Base-by-base conservation (phyloP, 495 filamentous ascomycete species). In the Penicillium fimorum region DNA sequence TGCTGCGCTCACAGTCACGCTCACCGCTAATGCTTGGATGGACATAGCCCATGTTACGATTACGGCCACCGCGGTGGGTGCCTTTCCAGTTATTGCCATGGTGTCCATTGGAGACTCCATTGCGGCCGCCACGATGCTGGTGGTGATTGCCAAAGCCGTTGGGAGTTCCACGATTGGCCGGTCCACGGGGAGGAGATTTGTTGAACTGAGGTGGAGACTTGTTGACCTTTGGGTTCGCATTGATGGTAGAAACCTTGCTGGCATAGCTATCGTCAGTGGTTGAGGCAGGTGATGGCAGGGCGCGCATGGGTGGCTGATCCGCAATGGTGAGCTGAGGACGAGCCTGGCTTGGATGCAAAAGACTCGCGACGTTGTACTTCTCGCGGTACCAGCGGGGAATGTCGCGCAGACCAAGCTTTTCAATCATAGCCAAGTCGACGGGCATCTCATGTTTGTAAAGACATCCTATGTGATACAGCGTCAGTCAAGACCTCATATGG, bases 371-470 rank as follows among this genome's bases (percentile, higher is more conserved):
- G 10, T 56, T 55, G 54, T 69, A 62, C 66, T 76, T 73, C 32
- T 84, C 79, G 44, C 72, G 70, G 58, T 76, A 85, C 85, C 84
- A 88, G 11, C 67, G 64, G 29, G 85, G 84, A 33, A 82, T 74
- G 35, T 74, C 69, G 10, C 71, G 68, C 33, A 87, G 75, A 3
- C 91, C 91, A 11, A 93, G 77, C 32, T 72, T 69, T 40, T 79
- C 71, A 58, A 92, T 78, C 47, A 81, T 86, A 0, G 68, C 72
- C 32, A 59, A 62, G 41, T 88, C 84, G 22, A 71, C 69, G 1
- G 92, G 92, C 84, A 96, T 93, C 64, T 92, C 87, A 65, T 96
- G 92, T 71, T 88, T 89, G 75, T 83, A 96, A 60, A 86, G 78
- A 71, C 92, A 96, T 3, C 92, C 76, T 79, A 38, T 6, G 47